Base-by-base conservation (phyloP, 257 asterid species). In the Knoxia roxburghii region DNA sequence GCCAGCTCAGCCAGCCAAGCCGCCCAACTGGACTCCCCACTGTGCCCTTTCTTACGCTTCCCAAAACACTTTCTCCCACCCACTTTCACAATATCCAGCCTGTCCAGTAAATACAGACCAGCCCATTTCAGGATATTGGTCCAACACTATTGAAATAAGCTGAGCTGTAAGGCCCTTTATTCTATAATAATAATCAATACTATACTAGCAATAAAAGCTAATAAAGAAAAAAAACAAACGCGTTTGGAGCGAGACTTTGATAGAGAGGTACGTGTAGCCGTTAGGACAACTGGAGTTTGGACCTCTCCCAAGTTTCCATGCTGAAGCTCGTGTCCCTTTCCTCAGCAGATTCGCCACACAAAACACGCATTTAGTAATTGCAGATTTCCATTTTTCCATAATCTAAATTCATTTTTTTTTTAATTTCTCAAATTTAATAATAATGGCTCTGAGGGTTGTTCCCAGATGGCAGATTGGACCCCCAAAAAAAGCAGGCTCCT, bases 1-100 rank as follows among this genome's bases (percentile, higher is more conserved):
- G 65, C 81, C 35, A 11, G 68, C 41, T 37, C 41, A 37, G 6
- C 9, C 41, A 37, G 41, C 41, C 9, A 9, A n/a, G n/a, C n/a
- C n/a, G n/a, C n/a, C 82, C 76, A 53, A 51, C 75, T 73, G 69
- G 45, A 73, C 70, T 54, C 45, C 69, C 56, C 27, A 54, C 54
- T 24, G 12, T 8, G 1, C 21, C 35, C 62, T n/a, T 15, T 29
- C 62, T 56, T 58, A 60, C 75, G 56, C 76, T 72, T 68, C 78
- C 74, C 79, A 9, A 70, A 74, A 72, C 58, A n/a, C 20, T n/a
- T n/a, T n/a, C n/a, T n/a, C 2, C 29, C 40, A 59, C 70, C 50
- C 35, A 52, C n/a, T 18, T 56, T 55, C 27, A 13, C 33, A 7
- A 21, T 15, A 0, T 72, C 79, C 80, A 77, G 81, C 76, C 81